Evolutionary conservation across 176 grass and related monocot species (phyloP).

Genomic region (Juncus effusus): DNA sequence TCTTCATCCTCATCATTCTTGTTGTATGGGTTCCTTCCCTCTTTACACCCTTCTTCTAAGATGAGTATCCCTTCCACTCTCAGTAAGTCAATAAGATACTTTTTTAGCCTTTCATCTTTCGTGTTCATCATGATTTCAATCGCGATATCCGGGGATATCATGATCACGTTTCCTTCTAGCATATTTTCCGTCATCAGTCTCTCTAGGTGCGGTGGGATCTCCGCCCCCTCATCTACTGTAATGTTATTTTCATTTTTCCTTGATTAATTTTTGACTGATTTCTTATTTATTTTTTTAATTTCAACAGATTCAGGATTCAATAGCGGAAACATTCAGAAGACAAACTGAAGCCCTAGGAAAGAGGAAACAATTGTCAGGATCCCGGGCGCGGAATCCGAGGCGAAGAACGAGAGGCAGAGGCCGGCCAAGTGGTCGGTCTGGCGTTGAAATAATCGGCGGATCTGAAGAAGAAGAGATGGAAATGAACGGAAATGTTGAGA

Average conservation of each 20-base stretch:
- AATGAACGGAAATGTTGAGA: constrained; percentile 41
- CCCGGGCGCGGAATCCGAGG: constrained; percentile 51
- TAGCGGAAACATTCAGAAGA: constrained; percentile 62
- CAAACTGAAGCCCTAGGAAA: constrained; percentile 63
- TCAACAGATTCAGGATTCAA: constrained; percentile 74
- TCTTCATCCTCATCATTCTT: too few relatives aligned
- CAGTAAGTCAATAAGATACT: too few relatives aligned
- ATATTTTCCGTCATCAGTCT: too few relatives aligned
- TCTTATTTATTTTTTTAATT: background rate
- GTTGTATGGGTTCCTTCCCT: too few relatives aligned
- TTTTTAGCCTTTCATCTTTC: too few relatives aligned
- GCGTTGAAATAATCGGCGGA: constrained; percentile 28
- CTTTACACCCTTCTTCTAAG: too few relatives aligned
- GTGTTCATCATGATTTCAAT: too few relatives aligned
- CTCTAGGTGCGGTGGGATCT: too few relatives aligned
- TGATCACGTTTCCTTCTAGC: too few relatives aligned
- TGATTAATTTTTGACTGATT: constrained; percentile 4
- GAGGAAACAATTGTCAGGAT: constrained; percentile 41
- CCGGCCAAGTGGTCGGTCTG: constrained; percentile 16
- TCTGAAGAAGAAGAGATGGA: constrained; percentile 50
- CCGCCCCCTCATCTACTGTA: too few relatives aligned
- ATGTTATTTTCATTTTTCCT: constrained; percentile 6
- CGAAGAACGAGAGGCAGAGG: constrained; percentile 55
- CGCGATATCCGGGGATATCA: too few relatives aligned
- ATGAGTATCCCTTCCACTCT: too few relatives aligned